Evolutionary conservation across 176 grass and related monocot species (phyloP), one percentile per base, ranked within the genome.

Genomic region (Aegilops tauschii): DNA sequence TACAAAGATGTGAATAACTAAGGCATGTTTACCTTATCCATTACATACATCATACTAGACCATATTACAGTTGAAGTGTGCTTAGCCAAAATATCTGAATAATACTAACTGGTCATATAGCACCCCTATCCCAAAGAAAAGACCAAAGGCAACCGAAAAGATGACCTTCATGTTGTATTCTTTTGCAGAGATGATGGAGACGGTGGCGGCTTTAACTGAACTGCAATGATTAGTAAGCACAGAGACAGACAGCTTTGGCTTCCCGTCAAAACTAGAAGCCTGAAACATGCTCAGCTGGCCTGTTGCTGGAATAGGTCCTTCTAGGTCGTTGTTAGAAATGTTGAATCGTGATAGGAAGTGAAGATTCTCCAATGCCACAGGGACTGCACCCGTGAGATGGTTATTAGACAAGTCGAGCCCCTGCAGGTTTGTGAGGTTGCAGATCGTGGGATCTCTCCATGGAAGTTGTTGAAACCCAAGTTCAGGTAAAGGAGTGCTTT

Each of bases 241-340:
- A n/a, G 75, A 34, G 9, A 9, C 49, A 2, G 29, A 77, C 30
- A 77, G 29, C 49, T 77, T 58, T 58, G 84, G 84, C 18, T 79
- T 86, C 28, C 84, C 84, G 2, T 21, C 16, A 16, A 79, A 86
- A 14, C 74, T 86, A 6, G 59, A 67, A 12, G 10, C 13, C 7
- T 34, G 74, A 67, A 86, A 86, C 11, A 73, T 86, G 27, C 47
- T 62, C 5, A 86, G 65, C 64, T 86, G 84, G 4, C 58, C 73
- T 86, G 37, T 61, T 47, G 3, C 29, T 67, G 73, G 84, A 67
- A 67, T 79, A 18, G 45, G 37, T 18, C 84, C 84, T 62, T 86
- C 73, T 9, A 86, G 37, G 8, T 86, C 61, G 8, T 86, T 86
- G 45, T 86, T 29, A 54, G 84, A 72, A 54, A 79, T 37, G 11